Conservation (phyloP, 2,329 filamentous ascomycete genomes). For the Hymenoscyphus linearis region DNA sequence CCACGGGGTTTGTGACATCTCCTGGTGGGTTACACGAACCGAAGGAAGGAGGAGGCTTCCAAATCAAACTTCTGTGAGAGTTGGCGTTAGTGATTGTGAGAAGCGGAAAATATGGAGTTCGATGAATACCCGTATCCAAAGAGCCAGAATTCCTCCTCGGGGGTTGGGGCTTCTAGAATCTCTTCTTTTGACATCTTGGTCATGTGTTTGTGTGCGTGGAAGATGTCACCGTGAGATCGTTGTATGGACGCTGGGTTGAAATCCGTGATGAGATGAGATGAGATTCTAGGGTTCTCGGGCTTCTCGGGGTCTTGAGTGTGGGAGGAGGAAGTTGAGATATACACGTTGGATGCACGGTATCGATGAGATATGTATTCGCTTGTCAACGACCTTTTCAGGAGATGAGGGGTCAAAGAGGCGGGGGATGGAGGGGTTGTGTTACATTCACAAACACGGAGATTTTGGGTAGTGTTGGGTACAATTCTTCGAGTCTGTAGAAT, state of each 20-base stretch:
- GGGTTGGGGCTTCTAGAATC: not conserved
- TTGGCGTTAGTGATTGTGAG: not conserved
- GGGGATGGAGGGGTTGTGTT: not conserved
- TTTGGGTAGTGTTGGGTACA: not conserved
- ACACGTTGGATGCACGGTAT: not conserved
- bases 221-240: not conserved
- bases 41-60: conserved; percentile 95
- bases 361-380: not conserved
- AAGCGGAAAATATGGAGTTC: not conserved
- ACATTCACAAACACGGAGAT: not conserved
- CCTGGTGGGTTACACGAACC: conserved; percentile 50
- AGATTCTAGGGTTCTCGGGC: not conserved
- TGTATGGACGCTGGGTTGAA: not conserved
- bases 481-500: not conserved
- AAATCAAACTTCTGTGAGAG: conserved; percentile 77
- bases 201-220: not conserved
- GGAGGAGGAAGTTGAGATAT: not conserved
- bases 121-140: conserved; percentile 85
- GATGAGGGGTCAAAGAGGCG: not conserved
- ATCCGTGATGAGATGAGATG: not conserved
- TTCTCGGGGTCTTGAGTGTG: not conserved
- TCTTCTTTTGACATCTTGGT: not conserved
- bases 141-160: conserved; percentile 71
- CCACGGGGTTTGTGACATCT: not conserved
- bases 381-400: not conserved